Conservation (phyloP, 331 rosid genomes). For the Rhamnella rubrinervis region DNA sequence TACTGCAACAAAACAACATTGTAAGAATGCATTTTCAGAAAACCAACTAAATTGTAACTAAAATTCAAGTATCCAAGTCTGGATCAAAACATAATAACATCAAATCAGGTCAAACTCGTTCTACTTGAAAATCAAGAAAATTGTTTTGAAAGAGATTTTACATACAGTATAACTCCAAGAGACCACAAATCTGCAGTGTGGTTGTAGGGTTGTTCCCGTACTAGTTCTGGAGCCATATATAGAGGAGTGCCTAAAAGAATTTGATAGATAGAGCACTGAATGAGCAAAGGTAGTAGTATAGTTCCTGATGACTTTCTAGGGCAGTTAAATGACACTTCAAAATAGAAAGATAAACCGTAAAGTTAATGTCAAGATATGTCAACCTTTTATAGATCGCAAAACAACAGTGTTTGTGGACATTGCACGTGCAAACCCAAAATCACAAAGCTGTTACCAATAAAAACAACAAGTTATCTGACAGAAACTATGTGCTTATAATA, state of each 20-base stretch:
- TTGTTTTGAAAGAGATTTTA: slow-evolving; percentile 17
- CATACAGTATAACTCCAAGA: slow-evolving; percentile 94
- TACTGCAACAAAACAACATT: too few species aligned
- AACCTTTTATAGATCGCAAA: slow-evolving; percentile 95
- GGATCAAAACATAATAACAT: not conserved
- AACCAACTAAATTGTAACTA: slow-evolving; percentile 4
- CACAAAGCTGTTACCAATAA: slow-evolving; percentile 73
- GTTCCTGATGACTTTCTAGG: slow-evolving; percentile 5
- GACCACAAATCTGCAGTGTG: slow-evolving; percentile 99
- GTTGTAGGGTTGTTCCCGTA: slow-evolving; percentile 93
- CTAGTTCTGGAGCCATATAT: slow-evolving; percentile 99
- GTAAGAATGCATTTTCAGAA: too few species aligned
- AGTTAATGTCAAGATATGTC: slow-evolving; percentile 23
- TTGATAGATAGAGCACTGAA: slow-evolving; percentile 2
- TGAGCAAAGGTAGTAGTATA: not conserved
- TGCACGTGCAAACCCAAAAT: slow-evolving; percentile 99
- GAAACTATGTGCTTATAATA: not conserved
- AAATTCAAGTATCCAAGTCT: slow-evolving; percentile 10
- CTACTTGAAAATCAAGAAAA: slow-evolving; percentile 23
- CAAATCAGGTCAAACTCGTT: slow-evolving; percentile 10
- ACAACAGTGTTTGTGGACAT: slow-evolving; percentile 98
- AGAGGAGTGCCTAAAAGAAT: slow-evolving; percentile 78
- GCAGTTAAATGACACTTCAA: slow-evolving; percentile 17
- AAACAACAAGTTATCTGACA: slow-evolving; percentile 19
- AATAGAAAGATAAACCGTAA: slow-evolving; percentile 3